Percentiles rank a stretch among this genome's conserved stretches.
These are phyloP conservation scores for Ampelomyces quisqualis DNA, from an alignment of 2,329 filamentous ascomycete genomes.

Conservation along the genomic window DNA sequence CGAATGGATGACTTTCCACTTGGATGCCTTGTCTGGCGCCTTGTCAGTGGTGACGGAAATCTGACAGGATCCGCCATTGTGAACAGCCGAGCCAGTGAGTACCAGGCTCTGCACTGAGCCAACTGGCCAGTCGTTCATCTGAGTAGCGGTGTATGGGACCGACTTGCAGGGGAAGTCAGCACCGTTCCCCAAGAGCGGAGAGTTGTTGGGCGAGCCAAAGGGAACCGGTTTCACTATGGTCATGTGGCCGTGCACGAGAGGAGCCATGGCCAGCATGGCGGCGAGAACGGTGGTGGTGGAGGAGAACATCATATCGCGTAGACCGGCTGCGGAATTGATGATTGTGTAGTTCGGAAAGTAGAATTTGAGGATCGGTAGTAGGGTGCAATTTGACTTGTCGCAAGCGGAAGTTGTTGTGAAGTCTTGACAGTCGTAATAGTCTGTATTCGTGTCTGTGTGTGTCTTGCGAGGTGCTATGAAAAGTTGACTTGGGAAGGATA, in stretches of 20 bases:
- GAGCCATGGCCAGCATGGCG: constrained; percentile 49
- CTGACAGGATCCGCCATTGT: constrained; percentile 91
- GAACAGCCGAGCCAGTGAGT: constrained; percentile 72
- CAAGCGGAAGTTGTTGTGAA: constrained; percentile 1
- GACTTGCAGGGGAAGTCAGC: constrained; percentile 80
- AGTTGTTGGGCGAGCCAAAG: constrained; percentile 58
- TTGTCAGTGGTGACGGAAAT: constrained; percentile 76
- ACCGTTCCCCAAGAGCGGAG: constrained; percentile 61
- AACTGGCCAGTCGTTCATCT: constrained; percentile 62
- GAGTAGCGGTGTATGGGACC: constrained; percentile 44
- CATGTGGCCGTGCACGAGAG: constrained; percentile 68
- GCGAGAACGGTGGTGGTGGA: constrained; percentile 14
- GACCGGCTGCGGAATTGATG: constrained; percentile 7
- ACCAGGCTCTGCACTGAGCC: constrained; percentile 62
- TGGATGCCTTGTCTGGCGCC: constrained; percentile 63
- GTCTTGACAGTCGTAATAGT: background rate
- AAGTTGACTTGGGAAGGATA: constrained; percentile 13
- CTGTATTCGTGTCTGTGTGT: constrained; percentile 5
- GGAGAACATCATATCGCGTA: constrained; percentile 13
- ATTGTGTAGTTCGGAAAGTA: constrained; percentile 6
- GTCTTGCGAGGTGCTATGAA: constrained; percentile 13
- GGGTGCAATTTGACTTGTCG: constrained; percentile 6
- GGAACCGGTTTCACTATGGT: constrained; percentile 68
- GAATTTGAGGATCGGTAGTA: constrained; percentile 5
- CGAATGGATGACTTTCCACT: constrained; percentile 86